Base-by-base conservation (phyloP, 306 rosid species). In the Prunus davidiana region DNA sequence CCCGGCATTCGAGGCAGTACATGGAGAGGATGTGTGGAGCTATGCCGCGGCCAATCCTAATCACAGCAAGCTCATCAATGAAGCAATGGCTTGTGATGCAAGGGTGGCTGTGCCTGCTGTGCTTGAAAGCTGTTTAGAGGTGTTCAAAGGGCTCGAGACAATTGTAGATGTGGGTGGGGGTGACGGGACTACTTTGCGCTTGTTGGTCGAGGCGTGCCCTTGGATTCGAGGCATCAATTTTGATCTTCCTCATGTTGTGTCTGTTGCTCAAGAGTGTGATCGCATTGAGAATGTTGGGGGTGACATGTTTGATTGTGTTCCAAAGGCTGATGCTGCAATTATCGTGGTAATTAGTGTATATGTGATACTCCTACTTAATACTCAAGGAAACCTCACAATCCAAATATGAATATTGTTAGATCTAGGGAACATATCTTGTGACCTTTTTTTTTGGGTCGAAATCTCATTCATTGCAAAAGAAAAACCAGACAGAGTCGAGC, bases 161-260 rank as follows among this genome's bases (percentile, higher is more conserved):
- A 41, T 93, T 67, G 98, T 93, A 7, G 97, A 93, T 74, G 97
- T 91, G 2, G 98, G 97, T 6, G 98, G 98, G 0, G 98, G 98
- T n/a, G 84, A 84, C 12, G 98, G 97, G 2, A 86, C 88, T 1
- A 14, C 81, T 47, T 72, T 88, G 83, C 0, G 75, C 2, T 4
- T 82, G 55, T 11, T 91, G 9, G 81, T 56, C 1, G 56, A 81
- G 78, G 87, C 82, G 8, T 85, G 64, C 16, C 89, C 91, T 15
- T 70, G 82, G 84, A 82, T 91, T 27, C 65, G 8, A 45, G 83
- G 84, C 76, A 82, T 89, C 76, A 91, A 91, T 58, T 91, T 89
- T 24, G 97, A 93, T 78, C 89, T 87, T 74, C 89, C 90, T 2
- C 91, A 88, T 46, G 97, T 93, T 24, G 86, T 87, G 20, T 58